Percentiles rank a stretch among this genome's conserved stretches.
These are phyloP conservation scores for Candida nanaspora DNA, from an alignment of 805 yeast species.

Conservation along the genomic window DNA sequence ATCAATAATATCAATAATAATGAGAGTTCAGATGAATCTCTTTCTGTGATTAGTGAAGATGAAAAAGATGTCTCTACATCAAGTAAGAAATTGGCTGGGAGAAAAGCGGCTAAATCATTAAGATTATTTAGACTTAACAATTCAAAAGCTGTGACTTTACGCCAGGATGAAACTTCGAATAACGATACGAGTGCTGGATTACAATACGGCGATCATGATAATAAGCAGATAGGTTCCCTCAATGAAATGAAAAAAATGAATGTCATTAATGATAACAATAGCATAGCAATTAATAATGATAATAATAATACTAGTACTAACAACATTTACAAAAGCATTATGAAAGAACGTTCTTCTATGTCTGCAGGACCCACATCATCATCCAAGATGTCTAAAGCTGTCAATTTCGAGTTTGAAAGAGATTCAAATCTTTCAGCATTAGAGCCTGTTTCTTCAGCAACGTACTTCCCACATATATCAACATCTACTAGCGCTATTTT, in stretches of 20 bases:
- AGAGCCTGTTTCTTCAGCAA: conserved; percentile 64
- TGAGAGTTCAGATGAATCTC: background rate
- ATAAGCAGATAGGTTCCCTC: too few relatives aligned
- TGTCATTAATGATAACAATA: background rate
- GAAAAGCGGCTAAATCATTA: conserved; percentile 53
- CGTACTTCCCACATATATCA: conserved; percentile 63
- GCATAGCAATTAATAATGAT: too few relatives aligned
- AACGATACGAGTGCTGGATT: background rate
- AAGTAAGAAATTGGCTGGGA: conserved; percentile 31
- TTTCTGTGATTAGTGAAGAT: background rate
- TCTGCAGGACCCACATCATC: background rate
- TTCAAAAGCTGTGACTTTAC: background rate
- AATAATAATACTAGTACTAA: background rate
- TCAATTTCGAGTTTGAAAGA: background rate
- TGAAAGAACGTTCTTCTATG: too few relatives aligned
- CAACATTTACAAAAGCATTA: background rate
- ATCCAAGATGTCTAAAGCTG: background rate
- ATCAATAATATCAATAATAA: background rate
- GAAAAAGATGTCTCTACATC: background rate
- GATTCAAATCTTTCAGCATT: conserved; percentile 17
- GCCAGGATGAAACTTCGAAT: too few relatives aligned
- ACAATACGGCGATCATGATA: background rate
- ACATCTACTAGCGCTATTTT: conserved; percentile 4
- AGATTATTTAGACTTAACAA: conserved; percentile 37
- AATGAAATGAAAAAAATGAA: too few relatives aligned